Conservation (phyloP, 2,329 filamentous ascomycete species). For the Penicillium hesseltinei region DNA sequence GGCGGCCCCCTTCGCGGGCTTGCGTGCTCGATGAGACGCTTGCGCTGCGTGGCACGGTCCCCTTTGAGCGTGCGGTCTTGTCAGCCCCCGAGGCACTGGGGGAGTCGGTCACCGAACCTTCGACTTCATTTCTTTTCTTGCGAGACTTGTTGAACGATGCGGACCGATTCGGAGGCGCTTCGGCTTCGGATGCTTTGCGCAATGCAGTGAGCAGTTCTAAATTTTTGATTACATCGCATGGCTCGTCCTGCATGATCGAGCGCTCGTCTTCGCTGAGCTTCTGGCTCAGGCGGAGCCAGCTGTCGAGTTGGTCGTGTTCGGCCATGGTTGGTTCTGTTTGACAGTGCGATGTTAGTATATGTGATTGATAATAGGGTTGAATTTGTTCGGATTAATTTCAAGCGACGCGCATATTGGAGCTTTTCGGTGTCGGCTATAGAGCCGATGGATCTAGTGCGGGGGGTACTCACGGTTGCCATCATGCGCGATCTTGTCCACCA, state of each 20-base stretch:
- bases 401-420: not conserved
- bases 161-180: constrained; percentile 41
- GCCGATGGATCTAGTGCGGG: constrained; percentile 4
- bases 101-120: constrained; percentile 46
- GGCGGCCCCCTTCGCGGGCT: constrained; percentile 37
- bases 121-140: constrained; percentile 47
- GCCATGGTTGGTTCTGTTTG: constrained; percentile 36
- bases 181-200: constrained; percentile 49
- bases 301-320: constrained; percentile 47
- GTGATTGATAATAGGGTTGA: not conserved
- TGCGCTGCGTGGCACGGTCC: constrained; percentile 38
- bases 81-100: constrained; percentile 45
- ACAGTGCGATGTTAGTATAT: constrained; percentile 13
- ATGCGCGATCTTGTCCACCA: constrained; percentile 46
- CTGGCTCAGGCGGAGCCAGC: constrained; percentile 46
- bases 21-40: constrained; percentile 44
- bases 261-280: constrained; percentile 51
- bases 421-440: constrained; percentile 3
- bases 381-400: not conserved
- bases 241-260: constrained; percentile 49
- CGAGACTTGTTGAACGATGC: constrained; percentile 44
- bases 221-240: constrained; percentile 52
- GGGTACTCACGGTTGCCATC: constrained; percentile 43
- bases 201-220: constrained; percentile 49
- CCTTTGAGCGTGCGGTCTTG: constrained; percentile 46